Percentiles rank a stretch among this genome's conserved stretches.
Conservation (phyloP, 768 basidiomycete species). For the Tephrocybe sp. region DNA sequence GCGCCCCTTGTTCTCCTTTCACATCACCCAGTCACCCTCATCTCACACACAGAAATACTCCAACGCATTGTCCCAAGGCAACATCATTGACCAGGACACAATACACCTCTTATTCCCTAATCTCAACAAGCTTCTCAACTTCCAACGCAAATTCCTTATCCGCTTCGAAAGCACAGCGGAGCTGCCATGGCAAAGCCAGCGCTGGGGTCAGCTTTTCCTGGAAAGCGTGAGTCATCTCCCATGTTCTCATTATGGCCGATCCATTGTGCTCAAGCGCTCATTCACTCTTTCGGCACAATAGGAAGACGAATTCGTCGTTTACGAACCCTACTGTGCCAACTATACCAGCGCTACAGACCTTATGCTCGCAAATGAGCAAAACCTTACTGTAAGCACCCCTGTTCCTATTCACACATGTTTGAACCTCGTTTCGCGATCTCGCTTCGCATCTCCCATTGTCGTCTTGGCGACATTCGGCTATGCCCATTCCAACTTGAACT, state of each 20-base stretch:
- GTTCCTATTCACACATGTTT: constrained; percentile 18
- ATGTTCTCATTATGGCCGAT: constrained; percentile 39
- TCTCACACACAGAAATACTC: constrained; percentile 75
- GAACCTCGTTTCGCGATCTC: constrained; percentile 4
- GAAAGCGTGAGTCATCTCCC: constrained; percentile 66
- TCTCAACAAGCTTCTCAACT: constrained; percentile 92
- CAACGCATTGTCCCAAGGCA: constrained; percentile 75
- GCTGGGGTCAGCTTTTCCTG: constrained; percentile 85
- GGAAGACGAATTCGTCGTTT: constrained; percentile 95
- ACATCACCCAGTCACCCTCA: constrained; percentile 11
- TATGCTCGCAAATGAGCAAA: constrained; percentile 83
- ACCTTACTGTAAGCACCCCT: constrained; percentile 67
- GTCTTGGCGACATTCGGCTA: constrained; percentile 22
- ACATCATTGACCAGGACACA: constrained; percentile 90
- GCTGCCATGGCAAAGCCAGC: constrained; percentile 78
- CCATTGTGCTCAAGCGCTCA: constrained; percentile 38
- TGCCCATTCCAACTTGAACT: constrained; percentile 26
- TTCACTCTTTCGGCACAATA: constrained; percentile 49
- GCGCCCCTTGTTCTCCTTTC: constrained; percentile 24
- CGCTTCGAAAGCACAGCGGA: constrained; percentile 85
- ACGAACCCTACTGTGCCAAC: constrained; percentile 97
- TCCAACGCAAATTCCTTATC: constrained; percentile 93
- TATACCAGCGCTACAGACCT: constrained; percentile 86
- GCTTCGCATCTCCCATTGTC: not conserved
- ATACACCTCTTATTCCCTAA: constrained; percentile 95